These are phyloP conservation scores for Xylariaceae sp. DNA, from an alignment of 2,329 filamentous ascomycete species.

Conservation along the genomic window DNA sequence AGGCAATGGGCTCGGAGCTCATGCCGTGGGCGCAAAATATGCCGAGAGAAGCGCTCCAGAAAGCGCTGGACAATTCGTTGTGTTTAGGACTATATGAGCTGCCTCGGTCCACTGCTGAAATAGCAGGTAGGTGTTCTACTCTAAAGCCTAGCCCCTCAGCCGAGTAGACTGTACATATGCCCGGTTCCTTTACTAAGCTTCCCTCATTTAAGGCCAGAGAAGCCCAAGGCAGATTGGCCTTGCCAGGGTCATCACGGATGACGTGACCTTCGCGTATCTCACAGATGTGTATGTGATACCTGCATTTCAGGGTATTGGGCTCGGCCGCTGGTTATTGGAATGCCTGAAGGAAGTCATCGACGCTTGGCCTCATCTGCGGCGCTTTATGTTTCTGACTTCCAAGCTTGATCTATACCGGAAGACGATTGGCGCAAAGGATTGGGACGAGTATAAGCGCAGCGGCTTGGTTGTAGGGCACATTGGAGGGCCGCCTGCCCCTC, in stretches of 20 bases:
- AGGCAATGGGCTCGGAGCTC: slow-evolving; percentile 49
- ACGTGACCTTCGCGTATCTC: slow-evolving; percentile 61
- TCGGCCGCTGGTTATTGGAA: slow-evolving; percentile 50
- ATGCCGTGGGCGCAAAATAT: slow-evolving; percentile 57
- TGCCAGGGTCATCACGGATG: slow-evolving; percentile 63
- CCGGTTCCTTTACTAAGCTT: slow-evolving; percentile 2
- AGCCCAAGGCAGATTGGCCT: slow-evolving; percentile 43
- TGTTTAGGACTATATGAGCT: slow-evolving; percentile 53
- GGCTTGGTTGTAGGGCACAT: slow-evolving; percentile 29
- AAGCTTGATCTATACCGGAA: slow-evolving; percentile 41
- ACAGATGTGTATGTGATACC: slow-evolving; percentile 52
- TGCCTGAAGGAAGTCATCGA: slow-evolving; percentile 44
- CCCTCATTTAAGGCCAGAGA: slow-evolving; percentile 17
- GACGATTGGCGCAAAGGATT: slow-evolving; percentile 41
- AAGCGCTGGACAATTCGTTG: slow-evolving; percentile 52
- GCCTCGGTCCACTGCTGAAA: slow-evolving; percentile 28
- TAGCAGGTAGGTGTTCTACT: slow-evolving; percentile 26
- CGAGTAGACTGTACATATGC: background rate
- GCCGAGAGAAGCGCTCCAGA: slow-evolving; percentile 42
- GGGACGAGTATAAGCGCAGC: slow-evolving; percentile 40
- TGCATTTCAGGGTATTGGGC: slow-evolving; percentile 44
- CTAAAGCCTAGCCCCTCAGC: background rate
- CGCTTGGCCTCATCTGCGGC: slow-evolving; percentile 47
- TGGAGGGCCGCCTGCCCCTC: slow-evolving; percentile 21
- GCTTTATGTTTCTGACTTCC: slow-evolving; percentile 50